Conservation (phyloP, 2,329 filamentous ascomycete genomes). For the Elsinoe ampelina region DNA sequence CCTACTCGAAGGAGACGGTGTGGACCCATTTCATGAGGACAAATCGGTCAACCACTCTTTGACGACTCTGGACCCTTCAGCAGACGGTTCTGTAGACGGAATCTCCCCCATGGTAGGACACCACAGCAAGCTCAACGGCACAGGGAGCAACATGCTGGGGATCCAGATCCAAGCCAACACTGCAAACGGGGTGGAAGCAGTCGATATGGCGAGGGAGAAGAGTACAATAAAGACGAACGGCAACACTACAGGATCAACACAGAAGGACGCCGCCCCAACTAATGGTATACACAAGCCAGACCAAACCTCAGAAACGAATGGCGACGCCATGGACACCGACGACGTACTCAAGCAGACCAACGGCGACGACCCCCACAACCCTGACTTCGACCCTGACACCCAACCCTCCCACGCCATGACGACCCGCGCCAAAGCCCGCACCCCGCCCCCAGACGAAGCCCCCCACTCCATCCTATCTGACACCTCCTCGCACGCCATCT, state of each 20-base stretch:
- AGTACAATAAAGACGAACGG: not conserved
- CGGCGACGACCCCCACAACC: slow-evolving; percentile 8
- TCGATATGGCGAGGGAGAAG: slow-evolving; percentile 16
- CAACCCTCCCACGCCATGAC: slow-evolving; percentile 43
- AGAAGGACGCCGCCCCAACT: not conserved
- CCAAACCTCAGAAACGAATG: not conserved
- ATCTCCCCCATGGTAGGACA: not conserved
- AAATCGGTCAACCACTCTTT: slow-evolving; percentile 3
- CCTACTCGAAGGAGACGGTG: slow-evolving; percentile 20
- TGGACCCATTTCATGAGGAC: slow-evolving; percentile 1
- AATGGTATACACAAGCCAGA: not conserved
- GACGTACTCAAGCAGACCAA: not conserved
- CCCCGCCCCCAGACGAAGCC: slow-evolving; percentile 26
- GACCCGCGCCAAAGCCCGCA: slow-evolving; percentile 44
- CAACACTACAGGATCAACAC: slow-evolving; percentile 13
- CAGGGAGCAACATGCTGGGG: not conserved
- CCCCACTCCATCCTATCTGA: slow-evolving; percentile 28
- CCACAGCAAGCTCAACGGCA: not conserved
- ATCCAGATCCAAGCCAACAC: slow-evolving; percentile 4
- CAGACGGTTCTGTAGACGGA: not conserved
- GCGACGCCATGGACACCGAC: not conserved
- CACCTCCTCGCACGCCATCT: slow-evolving; percentile 48
- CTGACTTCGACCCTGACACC: slow-evolving; percentile 1
- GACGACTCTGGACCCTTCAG: not conserved
- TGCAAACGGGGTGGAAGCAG: slow-evolving; percentile 23